phyloP scores from a whole-genome alignment of 768 basidiomycete genomes.

The Ephemerocybe angulata region DNA sequence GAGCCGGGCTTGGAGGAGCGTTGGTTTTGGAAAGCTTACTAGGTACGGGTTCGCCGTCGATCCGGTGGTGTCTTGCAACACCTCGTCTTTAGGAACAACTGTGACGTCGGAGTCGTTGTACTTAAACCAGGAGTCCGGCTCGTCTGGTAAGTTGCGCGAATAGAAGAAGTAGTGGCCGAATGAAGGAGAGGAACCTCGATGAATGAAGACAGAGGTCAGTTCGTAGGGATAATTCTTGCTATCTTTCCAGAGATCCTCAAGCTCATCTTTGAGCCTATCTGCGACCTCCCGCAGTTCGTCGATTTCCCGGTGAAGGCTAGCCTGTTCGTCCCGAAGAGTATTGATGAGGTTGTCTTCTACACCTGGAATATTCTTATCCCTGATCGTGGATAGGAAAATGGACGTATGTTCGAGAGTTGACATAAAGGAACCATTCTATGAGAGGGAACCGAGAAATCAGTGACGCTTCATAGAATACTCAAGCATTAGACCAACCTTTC shows the following conservation, averaged over 20 bases:
- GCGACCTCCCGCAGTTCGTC: slow-evolving; percentile 49
- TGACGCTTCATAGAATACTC: not conserved
- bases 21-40: slow-evolving; percentile 39
- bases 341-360: slow-evolving; percentile 57
- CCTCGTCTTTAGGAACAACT: slow-evolving; percentile 73
- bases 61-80: slow-evolving; percentile 87
- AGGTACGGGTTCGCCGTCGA: slow-evolving; percentile 88
- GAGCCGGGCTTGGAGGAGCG: slow-evolving; percentile 2
- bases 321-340: slow-evolving; percentile 52
- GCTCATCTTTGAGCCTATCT: slow-evolving; percentile 54
- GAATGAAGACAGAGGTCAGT: slow-evolving; percentile 91
- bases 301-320: slow-evolving; percentile 51
- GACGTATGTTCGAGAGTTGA: slow-evolving; percentile 52
- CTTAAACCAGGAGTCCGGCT: slow-evolving; percentile 89
- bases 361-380: slow-evolving; percentile 40
- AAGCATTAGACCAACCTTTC: slow-evolving; percentile 51
- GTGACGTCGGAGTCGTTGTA: slow-evolving; percentile 91
- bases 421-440: slow-evolving; percentile 58
- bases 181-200: slow-evolving; percentile 82
- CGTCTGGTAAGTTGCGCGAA: slow-evolving; percentile 77
- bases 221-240: slow-evolving; percentile 73
- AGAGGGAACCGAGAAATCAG: slow-evolving; percentile 4
- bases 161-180: slow-evolving; percentile 98
- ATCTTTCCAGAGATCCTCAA: slow-evolving; percentile 75
- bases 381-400: slow-evolving; percentile 54